Conservation (phyloP, 2,329 filamentous ascomycete species). For the Trichoderma atrobrunneum region DNA sequence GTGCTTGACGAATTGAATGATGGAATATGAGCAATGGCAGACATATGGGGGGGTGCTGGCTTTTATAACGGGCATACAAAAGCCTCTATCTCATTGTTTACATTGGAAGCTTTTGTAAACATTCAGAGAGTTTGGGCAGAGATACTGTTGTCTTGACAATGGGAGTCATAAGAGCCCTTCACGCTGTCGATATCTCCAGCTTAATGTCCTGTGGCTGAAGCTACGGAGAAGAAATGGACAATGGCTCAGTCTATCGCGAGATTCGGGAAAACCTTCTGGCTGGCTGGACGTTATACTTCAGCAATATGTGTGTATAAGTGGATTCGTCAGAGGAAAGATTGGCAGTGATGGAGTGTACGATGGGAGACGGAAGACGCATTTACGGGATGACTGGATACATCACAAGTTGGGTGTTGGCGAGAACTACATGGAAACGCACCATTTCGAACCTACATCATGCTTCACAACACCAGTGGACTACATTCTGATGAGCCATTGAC, state of each 20-base stretch:
- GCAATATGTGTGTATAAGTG: too few relatives aligned
- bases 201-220: neutral
- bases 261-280: too few relatives aligned
- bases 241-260: neutral
- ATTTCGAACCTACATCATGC: neutral
- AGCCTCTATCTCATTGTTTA: neutral
- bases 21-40: neutral
- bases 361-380: neutral
- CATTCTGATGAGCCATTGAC: neutral
- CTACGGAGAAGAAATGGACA: neutral
- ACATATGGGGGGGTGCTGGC: neutral
- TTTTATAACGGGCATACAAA: neutral
- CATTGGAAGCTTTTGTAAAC: neutral
- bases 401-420: neutral
- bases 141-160: neutral
- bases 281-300: too few relatives aligned
- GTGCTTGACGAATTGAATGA: neutral
- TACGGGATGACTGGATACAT: neutral
- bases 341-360: neutral
- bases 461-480: neutral
- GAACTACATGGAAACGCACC: neutral
- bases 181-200: neutral
- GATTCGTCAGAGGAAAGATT: too few relatives aligned
- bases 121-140: neutral
- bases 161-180: neutral